Evolutionary conservation across 306 rosid species (phyloP).

Genomic region (Nissolia schottii): DNA sequence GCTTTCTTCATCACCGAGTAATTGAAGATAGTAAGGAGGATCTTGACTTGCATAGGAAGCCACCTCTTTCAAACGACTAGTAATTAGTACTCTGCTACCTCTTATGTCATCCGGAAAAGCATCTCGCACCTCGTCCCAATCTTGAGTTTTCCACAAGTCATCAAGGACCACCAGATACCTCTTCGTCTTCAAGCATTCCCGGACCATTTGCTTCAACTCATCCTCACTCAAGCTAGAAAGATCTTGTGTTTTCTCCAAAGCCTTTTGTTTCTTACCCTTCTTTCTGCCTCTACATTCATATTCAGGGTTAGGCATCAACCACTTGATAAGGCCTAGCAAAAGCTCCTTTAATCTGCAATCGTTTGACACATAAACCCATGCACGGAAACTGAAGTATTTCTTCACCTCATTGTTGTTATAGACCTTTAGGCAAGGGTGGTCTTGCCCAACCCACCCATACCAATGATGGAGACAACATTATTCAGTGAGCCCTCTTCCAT

Average conservation of each 20-base stretch:
- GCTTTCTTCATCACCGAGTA: conserved; percentile 17
- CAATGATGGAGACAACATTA: neutral
- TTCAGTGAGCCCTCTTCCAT: neutral
- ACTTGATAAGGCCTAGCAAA: neutral
- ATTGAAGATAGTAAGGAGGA: neutral
- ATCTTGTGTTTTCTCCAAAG: neutral
- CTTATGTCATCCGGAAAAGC: neutral
- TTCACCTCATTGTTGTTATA: neutral
- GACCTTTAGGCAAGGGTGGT: conserved; percentile 16
- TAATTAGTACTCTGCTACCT: conserved; percentile 26
- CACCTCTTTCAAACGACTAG: conserved; percentile 17
- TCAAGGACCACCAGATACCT: conserved; percentile 15
- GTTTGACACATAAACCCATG: conserved; percentile 12
- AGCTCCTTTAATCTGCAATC: conserved; percentile 1
- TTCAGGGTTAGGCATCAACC: neutral
- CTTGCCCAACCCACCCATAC: conserved; percentile 24
- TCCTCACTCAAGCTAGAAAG: neutral
- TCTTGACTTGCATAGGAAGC: neutral
- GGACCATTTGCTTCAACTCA: neutral
- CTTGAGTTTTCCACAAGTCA: neutral
- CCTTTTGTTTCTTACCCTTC: neutral
- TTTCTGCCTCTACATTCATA: neutral
- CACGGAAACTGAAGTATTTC: neutral
- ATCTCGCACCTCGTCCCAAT: neutral
- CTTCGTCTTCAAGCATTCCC: neutral